Base-by-base conservation (phyloP, 2,329 filamentous ascomycete genomes). In the Aspergillus jensenii region DNA sequence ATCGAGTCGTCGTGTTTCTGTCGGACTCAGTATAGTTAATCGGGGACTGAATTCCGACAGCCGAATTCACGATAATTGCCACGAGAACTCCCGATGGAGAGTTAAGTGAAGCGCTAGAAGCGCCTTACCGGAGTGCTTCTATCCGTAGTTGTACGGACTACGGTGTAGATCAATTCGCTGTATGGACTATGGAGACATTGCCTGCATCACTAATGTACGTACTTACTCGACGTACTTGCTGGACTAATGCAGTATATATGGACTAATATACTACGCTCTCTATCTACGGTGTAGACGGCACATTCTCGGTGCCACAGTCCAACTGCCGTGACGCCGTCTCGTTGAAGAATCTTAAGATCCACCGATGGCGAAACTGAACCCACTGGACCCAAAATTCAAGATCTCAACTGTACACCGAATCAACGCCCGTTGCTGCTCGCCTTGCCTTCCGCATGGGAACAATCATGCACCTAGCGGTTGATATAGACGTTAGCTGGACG, bases 1-100 rank as follows among this genome's bases (percentile, higher is more conserved):
- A 78, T 89, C 14, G 74, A 69, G 19, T 77, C 82, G 8, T 87
- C 84, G 4, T 89, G 86, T 64, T 87, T 83, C 65, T 88, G 83
- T 64, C 73, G 51, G 41, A 27, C 25, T 27, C 25, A 27, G 25
- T 27, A 31, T 9, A 31, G 23, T 31, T 31, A 11, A 11, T 31
- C 27, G 27, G 27, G 27, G 8, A 31, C 27, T 11, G 27, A 31
- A 31, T 31, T 31, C 27, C 27, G 27, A 31, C 27, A 11, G 8
- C 27, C 27, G 27, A 31, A 14, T 37, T 37, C 35, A 37, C 35
- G 35, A 37, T 37, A 37, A 37, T 7, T 5, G 12, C 35, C 35
- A 37, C 35, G 35, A 37, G 12, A 37, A 37, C 15, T 37, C 35
- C 35, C 35, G 35, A 37, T n/a, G 14, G 14, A 15, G 35, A 37